phyloP scores from a whole-genome alignment of 306 rosid species.

The Hippophae rhamnoides region DNA sequence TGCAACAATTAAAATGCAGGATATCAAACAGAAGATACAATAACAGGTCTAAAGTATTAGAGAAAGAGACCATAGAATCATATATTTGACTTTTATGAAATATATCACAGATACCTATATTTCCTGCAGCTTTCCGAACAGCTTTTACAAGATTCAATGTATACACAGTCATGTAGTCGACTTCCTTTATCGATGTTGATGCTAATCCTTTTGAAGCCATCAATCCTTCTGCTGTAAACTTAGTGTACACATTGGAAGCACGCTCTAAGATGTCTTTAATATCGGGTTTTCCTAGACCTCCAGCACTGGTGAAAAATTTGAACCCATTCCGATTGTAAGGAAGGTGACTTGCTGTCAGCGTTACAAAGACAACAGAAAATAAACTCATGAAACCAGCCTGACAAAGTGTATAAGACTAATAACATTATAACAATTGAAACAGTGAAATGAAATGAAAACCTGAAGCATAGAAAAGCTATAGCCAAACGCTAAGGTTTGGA shows the following conservation, averaged over 20 bases:
- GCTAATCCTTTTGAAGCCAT: conserved; percentile 39
- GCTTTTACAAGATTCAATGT: conserved; percentile 83
- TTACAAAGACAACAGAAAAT: not conserved
- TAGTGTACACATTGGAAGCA: conserved; percentile 63
- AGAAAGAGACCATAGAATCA: not conserved
- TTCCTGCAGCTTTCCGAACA: conserved; percentile 85
- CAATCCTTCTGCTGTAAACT: conserved; percentile 50
- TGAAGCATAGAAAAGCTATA: conserved; percentile 4
- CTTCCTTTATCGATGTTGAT: conserved; percentile 40
- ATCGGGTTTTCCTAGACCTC: conserved; percentile 94
- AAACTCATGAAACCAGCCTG: not conserved
- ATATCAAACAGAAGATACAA: too few relatives aligned
- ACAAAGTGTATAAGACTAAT: not conserved
- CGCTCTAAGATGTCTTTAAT: conserved; percentile 79
- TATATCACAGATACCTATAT: conserved; percentile 49
- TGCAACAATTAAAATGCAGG: too few relatives aligned
- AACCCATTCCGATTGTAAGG: conserved; percentile 96
- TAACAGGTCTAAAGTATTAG: too few relatives aligned
- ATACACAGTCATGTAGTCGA: conserved; percentile 73
- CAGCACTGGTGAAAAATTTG: conserved; percentile 79
- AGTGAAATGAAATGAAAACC: too few relatives aligned
- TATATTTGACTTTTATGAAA: conserved; percentile 16
- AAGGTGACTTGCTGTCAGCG: conserved; percentile 85
- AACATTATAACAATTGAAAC: too few relatives aligned
- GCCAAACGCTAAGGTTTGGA: conserved; percentile 1